Conservation (phyloP, 169 alveolate genomes). For the Cryptosporidium baileyi region DNA sequence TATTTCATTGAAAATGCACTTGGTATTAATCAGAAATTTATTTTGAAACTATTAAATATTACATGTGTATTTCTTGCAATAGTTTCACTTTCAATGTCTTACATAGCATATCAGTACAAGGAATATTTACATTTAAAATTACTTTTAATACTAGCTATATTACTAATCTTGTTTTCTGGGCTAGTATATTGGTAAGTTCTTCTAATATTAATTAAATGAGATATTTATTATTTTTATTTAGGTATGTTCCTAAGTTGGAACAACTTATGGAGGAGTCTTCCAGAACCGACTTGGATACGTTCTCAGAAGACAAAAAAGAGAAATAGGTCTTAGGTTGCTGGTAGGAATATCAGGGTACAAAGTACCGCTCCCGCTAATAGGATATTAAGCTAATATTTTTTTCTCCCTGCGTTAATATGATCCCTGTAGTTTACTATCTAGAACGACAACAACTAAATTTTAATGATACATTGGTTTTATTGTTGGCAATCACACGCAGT, state of each 20-base stretch:
- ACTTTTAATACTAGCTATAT: not conserved
- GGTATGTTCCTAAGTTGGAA: slow-evolving; percentile 55
- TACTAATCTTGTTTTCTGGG: slow-evolving; percentile 27
- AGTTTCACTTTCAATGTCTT: slow-evolving; percentile 40
- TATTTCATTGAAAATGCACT: slow-evolving; percentile 15
- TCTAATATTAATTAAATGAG: not conserved
- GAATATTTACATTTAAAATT: slow-evolving; percentile 32
- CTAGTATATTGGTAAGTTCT: slow-evolving; percentile 29
- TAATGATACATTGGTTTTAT: slow-evolving; percentile 49
- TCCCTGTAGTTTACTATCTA: not conserved
- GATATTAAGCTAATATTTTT: too few species aligned
- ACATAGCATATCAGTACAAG: slow-evolving; percentile 38
- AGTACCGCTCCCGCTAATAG: too few species aligned
- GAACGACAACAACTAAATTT: not conserved
- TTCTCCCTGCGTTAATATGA: too few species aligned
- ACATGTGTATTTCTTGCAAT: slow-evolving; percentile 40
- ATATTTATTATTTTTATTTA: not conserved
- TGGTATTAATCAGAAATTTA: slow-evolving; percentile 53
- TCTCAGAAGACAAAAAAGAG: not conserved
- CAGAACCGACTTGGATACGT: not conserved
- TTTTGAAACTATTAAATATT: slow-evolving; percentile 16
- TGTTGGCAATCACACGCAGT: slow-evolving; percentile 48
- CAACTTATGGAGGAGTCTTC: slow-evolving; percentile 1
- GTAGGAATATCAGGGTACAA: too few species aligned
- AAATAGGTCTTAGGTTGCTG: too few species aligned